A percentile compares a stretch with the other conserved stretches of the same genome.
Evolutionary conservation across 2,329 filamentous ascomycete genomes (phyloP).

Genomic region (Fusarium clavum): DNA sequence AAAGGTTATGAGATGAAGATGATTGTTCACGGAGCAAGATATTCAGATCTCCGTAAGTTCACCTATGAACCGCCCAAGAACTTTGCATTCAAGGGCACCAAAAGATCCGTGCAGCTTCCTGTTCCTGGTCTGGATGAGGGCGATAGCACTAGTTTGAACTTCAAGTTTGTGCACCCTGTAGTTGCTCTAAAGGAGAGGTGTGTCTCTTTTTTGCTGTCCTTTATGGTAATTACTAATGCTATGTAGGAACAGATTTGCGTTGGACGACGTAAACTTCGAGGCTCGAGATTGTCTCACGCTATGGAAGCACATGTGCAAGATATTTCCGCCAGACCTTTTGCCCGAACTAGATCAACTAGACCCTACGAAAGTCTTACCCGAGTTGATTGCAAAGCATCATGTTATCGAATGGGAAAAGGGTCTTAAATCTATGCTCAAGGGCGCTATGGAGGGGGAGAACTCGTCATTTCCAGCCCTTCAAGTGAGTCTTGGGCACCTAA

Average conservation of each 20-base stretch:
- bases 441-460: slow-evolving; percentile 68
- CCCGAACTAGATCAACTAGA: slow-evolving; percentile 54
- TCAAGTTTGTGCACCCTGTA: slow-evolving; percentile 75
- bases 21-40: slow-evolving; percentile 75
- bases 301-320: slow-evolving; percentile 71
- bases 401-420: slow-evolving; percentile 72
- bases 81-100: slow-evolving; percentile 65
- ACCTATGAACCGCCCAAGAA: slow-evolving; percentile 65
- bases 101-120: slow-evolving; percentile 55
- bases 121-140: slow-evolving; percentile 60
- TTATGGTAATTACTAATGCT: slow-evolving; percentile 6
- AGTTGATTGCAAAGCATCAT: slow-evolving; percentile 71
- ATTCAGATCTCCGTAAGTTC: slow-evolving; percentile 84
- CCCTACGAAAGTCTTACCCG: slow-evolving; percentile 61
- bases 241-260: slow-evolving; percentile 65
- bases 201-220: slow-evolving; percentile 9
- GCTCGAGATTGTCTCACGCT: slow-evolving; percentile 76
- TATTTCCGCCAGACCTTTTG: slow-evolving; percentile 3
- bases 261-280: slow-evolving; percentile 76
- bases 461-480: slow-evolving; percentile 55
- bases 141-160: slow-evolving; percentile 58
- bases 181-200: slow-evolving; percentile 69
- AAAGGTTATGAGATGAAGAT: slow-evolving; percentile 74
- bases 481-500: neutral
- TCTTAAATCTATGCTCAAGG: slow-evolving; percentile 68